Evolutionary conservation across 306 rosid genomes (phyloP), one percentile per base, ranked within the genome.

Genomic region (Corylus americana): DNA sequence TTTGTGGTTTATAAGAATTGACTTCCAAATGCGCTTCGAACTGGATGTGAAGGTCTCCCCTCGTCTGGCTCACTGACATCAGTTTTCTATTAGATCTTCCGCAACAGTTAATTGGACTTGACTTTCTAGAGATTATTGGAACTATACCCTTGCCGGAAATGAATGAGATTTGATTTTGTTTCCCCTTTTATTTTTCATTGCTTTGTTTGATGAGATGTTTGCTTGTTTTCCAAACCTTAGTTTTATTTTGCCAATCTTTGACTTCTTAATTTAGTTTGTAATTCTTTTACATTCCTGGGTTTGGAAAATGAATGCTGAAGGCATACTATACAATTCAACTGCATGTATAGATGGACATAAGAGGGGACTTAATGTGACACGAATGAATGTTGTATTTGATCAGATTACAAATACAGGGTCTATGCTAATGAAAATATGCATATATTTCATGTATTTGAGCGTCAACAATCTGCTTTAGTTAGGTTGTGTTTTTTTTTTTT

Each of bases 231-330:
- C 8, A 44, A 69, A 11, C 73, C 8, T 20, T 16, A 29, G 22
- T 64, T 64, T 37, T 5, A 47, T 63, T 13, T 8, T 31, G 44
- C 70, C 29, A 35, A 62, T 63, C n/a, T 29, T 31, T 12, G 31
- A 63, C 70, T 63, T 14, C 70, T 59, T 1, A 13, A 63, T 16
- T 59, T 31, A 31, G 42, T 1, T 63, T 31, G 44, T 63, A 29
- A 14, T 16, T 29, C 44, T 59, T 25, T 31, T 29, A 31, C n/a
- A 63, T 29, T 63, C 70, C 45, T 13, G 6, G n/a, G n/a, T 63
- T 63, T 63, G 20, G 44, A 63, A n/a, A 31, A 63, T 29, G 70
- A 31, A 63, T 31, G 70, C 45, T 62, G 70, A 31, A 63, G 70
- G 44, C 45, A 13, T 31, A 29, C 55, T n/a, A 45, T 69, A 20